Conservation (phyloP, 1,284 basidiomycete genomes). For the Trametes polyzona region DNA sequence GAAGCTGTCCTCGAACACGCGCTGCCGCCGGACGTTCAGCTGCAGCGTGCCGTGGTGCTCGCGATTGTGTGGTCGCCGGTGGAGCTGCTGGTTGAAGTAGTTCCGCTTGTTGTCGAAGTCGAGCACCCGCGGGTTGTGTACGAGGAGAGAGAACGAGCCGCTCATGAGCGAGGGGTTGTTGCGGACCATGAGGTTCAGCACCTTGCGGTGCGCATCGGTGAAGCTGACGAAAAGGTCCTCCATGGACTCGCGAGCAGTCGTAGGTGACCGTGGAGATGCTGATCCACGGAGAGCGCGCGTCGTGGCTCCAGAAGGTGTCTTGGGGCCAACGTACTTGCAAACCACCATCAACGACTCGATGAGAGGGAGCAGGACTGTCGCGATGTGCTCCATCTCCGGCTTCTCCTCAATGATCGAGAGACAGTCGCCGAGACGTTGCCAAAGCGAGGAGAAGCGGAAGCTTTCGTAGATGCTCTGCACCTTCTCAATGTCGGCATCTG, state of each 20-base stretch:
- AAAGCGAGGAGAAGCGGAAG: slow-evolving; percentile 86
- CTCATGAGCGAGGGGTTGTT: slow-evolving; percentile 98
- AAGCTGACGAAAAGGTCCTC: slow-evolving; percentile 93
- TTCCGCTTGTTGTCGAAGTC: slow-evolving; percentile 99
- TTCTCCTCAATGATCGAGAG: slow-evolving; percentile 82
- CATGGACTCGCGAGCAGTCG: slow-evolving; percentile 71
- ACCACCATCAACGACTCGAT: slow-evolving; percentile 98
- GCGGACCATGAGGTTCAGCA: slow-evolving; percentile 96
- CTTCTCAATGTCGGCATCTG: slow-evolving; percentile 72
- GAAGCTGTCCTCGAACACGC: slow-evolving; percentile 98
- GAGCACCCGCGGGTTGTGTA: slow-evolving; percentile 94
- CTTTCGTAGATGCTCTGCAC: slow-evolving; percentile 86
- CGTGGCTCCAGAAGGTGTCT: slow-evolving; percentile 45
- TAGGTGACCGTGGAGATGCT: slow-evolving; percentile 68
- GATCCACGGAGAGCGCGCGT: slow-evolving; percentile 58
- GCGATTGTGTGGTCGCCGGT: slow-evolving; percentile 79
- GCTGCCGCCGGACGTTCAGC: slow-evolving; percentile 89
- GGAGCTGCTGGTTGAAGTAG: slow-evolving; percentile 97
- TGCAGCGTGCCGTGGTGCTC: slow-evolving; percentile 87
- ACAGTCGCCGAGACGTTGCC: slow-evolving; percentile 87
- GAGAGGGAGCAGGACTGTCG: slow-evolving; percentile 87
- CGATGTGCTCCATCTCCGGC: slow-evolving; percentile 82
- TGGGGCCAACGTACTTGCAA: slow-evolving; percentile 88
- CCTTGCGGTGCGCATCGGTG: slow-evolving; percentile 93
- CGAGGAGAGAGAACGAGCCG: slow-evolving; percentile 95